Conservation (phyloP, 2,329 filamentous ascomycete genomes). For the Sporothrix humicola region DNA sequence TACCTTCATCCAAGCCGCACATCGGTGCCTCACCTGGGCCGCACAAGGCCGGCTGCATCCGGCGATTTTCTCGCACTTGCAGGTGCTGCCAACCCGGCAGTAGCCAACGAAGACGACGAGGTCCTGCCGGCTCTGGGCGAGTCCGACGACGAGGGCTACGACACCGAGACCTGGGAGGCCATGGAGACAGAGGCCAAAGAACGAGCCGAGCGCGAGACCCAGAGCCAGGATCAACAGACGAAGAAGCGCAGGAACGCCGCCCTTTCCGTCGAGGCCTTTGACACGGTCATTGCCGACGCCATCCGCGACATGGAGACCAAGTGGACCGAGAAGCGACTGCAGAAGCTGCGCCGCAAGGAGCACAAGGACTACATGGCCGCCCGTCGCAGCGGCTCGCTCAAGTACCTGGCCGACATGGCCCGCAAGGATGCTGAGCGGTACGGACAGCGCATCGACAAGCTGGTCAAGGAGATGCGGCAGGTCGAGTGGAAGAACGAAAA, state of each 20-base stretch:
- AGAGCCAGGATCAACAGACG: background rate
- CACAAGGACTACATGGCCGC: constrained; percentile 66
- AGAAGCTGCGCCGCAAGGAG: constrained; percentile 61
- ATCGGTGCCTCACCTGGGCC: constrained; percentile 28
- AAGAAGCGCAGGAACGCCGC: constrained; percentile 45
- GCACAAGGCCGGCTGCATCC: constrained; percentile 29
- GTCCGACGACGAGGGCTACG: constrained; percentile 54
- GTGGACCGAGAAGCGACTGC: constrained; percentile 66
- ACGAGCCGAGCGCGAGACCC: constrained; percentile 36
- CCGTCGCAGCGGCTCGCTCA: constrained; percentile 51
- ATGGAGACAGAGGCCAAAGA: constrained; percentile 62
- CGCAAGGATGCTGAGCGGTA: constrained; percentile 51
- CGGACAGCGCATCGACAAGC: constrained; percentile 60
- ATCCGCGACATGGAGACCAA: constrained; percentile 58
- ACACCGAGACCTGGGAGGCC: constrained; percentile 53
- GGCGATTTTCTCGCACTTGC: background rate
- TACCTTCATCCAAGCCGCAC: constrained; percentile 44
- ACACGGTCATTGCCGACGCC: constrained; percentile 58
- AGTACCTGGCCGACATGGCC: constrained; percentile 53
- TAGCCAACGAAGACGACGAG: constrained; percentile 48
- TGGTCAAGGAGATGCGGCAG: constrained; percentile 57
- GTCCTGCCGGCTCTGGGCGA: constrained; percentile 46
- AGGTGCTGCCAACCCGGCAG: background rate
- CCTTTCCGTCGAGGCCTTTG: constrained; percentile 52
- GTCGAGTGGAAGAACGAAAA: constrained; percentile 58